Evolutionary conservation across 2,329 filamentous ascomycete genomes (phyloP).

Genomic region (Alternaria burnsii): DNA sequence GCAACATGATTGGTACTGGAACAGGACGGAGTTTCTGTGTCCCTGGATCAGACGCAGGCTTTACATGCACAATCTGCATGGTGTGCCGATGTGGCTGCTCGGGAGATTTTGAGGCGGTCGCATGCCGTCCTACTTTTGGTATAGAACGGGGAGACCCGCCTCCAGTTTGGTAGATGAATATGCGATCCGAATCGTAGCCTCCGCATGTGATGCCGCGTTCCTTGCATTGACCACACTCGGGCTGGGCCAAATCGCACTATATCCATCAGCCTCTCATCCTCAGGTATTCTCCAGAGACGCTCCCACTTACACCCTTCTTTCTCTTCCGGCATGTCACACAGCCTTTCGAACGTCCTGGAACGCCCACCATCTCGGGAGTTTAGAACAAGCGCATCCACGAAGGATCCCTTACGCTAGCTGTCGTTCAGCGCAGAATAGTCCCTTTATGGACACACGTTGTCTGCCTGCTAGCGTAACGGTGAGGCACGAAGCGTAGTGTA

Average conservation of each 20-base stretch:
- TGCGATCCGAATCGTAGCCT: conserved; percentile 69
- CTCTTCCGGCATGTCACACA: conserved; percentile 48
- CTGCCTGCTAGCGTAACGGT: conserved; percentile 1
- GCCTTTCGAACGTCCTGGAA: conserved; percentile 46
- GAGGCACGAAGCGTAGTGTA: not conserved
- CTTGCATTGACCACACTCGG: conserved; percentile 68
- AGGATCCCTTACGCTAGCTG: not conserved
- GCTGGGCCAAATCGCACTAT: conserved; percentile 69
- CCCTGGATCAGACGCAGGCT: not conserved
- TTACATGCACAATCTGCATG: conserved; percentile 8
- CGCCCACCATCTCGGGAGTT: conserved; percentile 28
- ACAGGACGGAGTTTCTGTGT: not conserved
- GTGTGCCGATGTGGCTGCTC: conserved; percentile 7
- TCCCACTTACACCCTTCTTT: conserved; percentile 64
- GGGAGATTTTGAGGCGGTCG: conserved; percentile 5
- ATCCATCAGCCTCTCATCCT: conserved; percentile 1
- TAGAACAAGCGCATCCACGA: not conserved
- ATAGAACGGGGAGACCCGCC: not conserved
- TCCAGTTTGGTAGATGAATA: conserved; percentile 61
- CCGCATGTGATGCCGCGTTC: conserved; percentile 67
- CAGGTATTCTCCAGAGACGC: not conserved
- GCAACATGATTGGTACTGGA: conserved; percentile 16
- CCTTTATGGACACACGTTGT: conserved; percentile 20
- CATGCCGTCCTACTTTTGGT: not conserved
- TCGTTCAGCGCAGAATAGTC: conserved; percentile 29